phyloP scores from a whole-genome alignment of 768 basidiomycete genomes.

The Leucocoprinus sp. region DNA sequence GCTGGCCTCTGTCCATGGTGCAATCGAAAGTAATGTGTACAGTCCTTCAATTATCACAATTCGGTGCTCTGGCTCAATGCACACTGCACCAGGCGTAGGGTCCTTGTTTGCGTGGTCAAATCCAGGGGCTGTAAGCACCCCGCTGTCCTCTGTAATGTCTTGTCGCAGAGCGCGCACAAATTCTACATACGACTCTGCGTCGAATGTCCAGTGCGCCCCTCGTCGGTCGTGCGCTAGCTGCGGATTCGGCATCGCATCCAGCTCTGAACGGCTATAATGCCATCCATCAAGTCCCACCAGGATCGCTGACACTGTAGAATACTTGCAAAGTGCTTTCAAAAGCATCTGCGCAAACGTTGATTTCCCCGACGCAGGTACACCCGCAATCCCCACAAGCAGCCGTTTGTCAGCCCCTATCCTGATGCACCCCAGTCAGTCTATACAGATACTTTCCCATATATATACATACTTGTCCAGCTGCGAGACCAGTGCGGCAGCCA shows the following conservation, averaged over 20 bases:
- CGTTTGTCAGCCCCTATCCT: slow-evolving; percentile 34
- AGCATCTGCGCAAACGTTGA: slow-evolving; percentile 58
- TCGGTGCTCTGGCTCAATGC: slow-evolving; percentile 56
- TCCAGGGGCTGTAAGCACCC: slow-evolving; percentile 58
- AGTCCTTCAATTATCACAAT: slow-evolving; percentile 85
- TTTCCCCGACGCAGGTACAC: slow-evolving; percentile 85
- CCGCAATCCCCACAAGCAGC: slow-evolving; percentile 65
- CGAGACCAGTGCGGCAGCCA: slow-evolving; percentile 18
- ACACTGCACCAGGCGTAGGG: slow-evolving; percentile 52
- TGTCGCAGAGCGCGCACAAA: slow-evolving; percentile 55
- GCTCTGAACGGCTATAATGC: slow-evolving; percentile 75
- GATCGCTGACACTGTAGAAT: slow-evolving; percentile 32
- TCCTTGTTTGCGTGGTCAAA: slow-evolving; percentile 89
- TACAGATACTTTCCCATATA: too few relatives aligned
- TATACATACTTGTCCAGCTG: slow-evolving; percentile 33
- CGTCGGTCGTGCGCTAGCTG: slow-evolving; percentile 70
- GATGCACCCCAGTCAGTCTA: slow-evolving; percentile 7
- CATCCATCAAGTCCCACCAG: slow-evolving; percentile 86
- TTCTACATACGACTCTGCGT: slow-evolving; percentile 57
- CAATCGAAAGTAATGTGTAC: slow-evolving; percentile 70
- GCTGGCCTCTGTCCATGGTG: slow-evolving; percentile 66
- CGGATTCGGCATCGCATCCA: slow-evolving; percentile 72
- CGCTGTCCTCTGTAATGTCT: slow-evolving; percentile 12
- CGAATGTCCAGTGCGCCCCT: slow-evolving; percentile 90
- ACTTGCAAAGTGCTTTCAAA: slow-evolving; percentile 34